Base-by-base conservation (phyloP, 495 filamentous ascomycete species). In the Annulohypoxylon maeteangense region DNA sequence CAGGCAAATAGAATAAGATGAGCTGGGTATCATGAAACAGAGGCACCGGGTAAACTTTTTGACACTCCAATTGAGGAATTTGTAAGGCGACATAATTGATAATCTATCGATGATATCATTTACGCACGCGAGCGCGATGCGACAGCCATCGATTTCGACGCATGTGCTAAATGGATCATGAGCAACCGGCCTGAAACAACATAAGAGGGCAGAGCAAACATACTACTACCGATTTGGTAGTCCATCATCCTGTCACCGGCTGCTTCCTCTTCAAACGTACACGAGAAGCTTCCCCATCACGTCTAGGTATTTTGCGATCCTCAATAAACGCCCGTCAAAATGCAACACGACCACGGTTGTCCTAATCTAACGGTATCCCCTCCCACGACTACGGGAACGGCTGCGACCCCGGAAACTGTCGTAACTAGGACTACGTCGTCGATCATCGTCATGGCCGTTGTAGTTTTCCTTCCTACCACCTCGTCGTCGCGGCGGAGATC, bases 391-490 rank as follows among this genome's bases (percentile, higher is more conserved):
- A 40, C 62, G 76, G 48, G 62, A 76, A 53, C 57, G 75, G 65
- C 68, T 78, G 47, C 65, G 77, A 16, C 48, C 74, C 57, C 60
- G 74, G 25, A 74, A 34, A 36, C 68, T 74, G 18, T 71, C 73
- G 50, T 74, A 72, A 22, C 74, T 75, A 40, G 53, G 72, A 34
- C 74, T 92, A 67, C 90, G 82, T 61, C 86, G 81, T 59, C 86
- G 67, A 5, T 82, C 79, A 58, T 77, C 81, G 25, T 83, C 75
- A 14, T 79, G 70, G 3, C 80, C 79, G 61, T 82, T 81, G 64
- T 82, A 78, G 64, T 79, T 73, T 69, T 76, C 36, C 78, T 78
- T 62, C 78, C 78, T 22, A 73, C 78, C 16, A 74, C 80, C 64
- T 72, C 72, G 67, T 73, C 78, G 57, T 78, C 75, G 51, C 60